Evolutionary conservation across 768 basidiomycete species (phyloP), one percentile per base, ranked within the genome.

Genomic region (Fistulinella prunicolor): DNA sequence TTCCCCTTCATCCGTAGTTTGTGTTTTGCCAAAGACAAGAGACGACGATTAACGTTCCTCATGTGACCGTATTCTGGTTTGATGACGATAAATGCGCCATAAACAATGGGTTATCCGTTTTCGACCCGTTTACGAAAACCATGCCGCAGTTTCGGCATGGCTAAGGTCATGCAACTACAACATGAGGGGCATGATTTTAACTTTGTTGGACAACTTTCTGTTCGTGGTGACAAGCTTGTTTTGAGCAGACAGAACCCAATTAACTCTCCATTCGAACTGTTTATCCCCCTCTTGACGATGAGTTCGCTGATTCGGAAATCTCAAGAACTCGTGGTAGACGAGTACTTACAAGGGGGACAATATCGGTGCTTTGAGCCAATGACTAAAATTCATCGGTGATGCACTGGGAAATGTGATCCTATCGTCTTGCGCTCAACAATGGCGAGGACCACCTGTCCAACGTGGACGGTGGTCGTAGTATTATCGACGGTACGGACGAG

Each of bases 1-100:
- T 47, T 46, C 16, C 10, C 46, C 23, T 46, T 47, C 0, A 32
- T 47, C 22, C 38, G 38, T 10, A 24, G 12, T 10, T 52, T 19
- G 14, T 51, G 42, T 21, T 37, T 32, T 10, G 14, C 51, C 38
- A 45, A 38, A 53, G 38, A 23, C 52, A 46, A 10, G 43, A 51
- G 3, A 45, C 16, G n/a, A 53, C 9, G 21, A 38, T n/a, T 41
- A 0, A 9, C 21, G n/a, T 52, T 24, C 14, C 38, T 29, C 28
- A 22, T 29, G 43, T 50, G 26, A 32, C 44, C 38, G 14, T 44
- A 24, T 16, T 41, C 38, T 19, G 41, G 42, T 30, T 44, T 53
- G 32, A 53, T 40, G 22, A 24, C 21, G n/a, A 48, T 20, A 29
- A 49, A 51, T 4, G 46, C 41, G 9, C 17, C 20, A 21, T 38